Evolutionary conservation across 2,329 filamentous ascomycete genomes (phyloP).

Genomic region (Epicoccum sorghinum): DNA sequence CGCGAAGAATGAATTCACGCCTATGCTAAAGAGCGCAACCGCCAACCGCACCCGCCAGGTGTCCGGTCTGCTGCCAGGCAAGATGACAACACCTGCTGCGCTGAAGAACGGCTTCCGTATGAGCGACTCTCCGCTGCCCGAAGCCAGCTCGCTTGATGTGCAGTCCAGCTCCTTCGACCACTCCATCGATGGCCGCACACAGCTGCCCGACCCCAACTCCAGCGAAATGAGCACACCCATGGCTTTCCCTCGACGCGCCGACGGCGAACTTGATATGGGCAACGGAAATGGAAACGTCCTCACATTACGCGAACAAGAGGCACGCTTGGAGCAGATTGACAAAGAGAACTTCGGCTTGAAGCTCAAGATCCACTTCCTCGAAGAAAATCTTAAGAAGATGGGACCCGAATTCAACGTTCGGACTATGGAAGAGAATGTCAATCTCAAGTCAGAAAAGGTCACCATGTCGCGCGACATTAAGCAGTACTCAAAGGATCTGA

Average conservation of each 20-base stretch:
- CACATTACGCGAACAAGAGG: slow-evolving; percentile 92
- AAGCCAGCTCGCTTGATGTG: slow-evolving; percentile 67
- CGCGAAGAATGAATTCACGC: slow-evolving; percentile 83
- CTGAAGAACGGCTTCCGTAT: slow-evolving; percentile 67
- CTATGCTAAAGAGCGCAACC: slow-evolving; percentile 83
- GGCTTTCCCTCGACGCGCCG: slow-evolving; percentile 69
- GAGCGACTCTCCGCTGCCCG: slow-evolving; percentile 76
- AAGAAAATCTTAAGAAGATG: slow-evolving; percentile 85
- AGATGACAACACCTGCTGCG: slow-evolving; percentile 67
- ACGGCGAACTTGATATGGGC: slow-evolving; percentile 65
- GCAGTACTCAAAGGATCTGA: slow-evolving; percentile 83
- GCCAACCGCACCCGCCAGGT: slow-evolving; percentile 63
- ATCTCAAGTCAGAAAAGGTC: slow-evolving; percentile 90
- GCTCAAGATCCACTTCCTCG: slow-evolving; percentile 80
- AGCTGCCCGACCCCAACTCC: slow-evolving; percentile 77
- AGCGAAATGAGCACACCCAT: slow-evolving; percentile 83
- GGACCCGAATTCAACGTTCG: slow-evolving; percentile 89
- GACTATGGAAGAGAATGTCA: slow-evolving; percentile 91
- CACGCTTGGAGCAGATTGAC: slow-evolving; percentile 90
- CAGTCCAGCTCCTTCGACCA: slow-evolving; percentile 57
- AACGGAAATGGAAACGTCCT: slow-evolving; percentile 89
- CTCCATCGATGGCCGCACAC: slow-evolving; percentile 69
- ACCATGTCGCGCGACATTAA: slow-evolving; percentile 88
- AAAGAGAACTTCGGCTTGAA: slow-evolving; percentile 75
- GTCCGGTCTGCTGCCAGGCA: slow-evolving; percentile 48